Evolutionary conservation across 148 eudicot species (phyloP).

Genomic region (Spergularia bocconei): DNA sequence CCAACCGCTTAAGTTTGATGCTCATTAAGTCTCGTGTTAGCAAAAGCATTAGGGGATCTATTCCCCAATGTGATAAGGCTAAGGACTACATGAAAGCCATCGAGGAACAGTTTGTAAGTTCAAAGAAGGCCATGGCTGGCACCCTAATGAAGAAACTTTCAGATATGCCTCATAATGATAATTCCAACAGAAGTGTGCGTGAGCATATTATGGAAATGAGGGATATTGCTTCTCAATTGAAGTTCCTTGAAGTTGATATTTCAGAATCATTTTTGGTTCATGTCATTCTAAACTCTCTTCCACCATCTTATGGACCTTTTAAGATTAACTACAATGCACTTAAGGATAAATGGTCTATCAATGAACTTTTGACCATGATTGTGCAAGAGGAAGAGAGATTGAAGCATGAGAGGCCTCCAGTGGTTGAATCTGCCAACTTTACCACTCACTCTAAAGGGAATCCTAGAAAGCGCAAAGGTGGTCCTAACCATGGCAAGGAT

Average conservation of each 20-base stretch:
- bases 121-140: slow-evolving; percentile 11
- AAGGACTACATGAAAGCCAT: slow-evolving; percentile 14
- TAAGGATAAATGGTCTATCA: not conserved
- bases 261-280: not conserved
- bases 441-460: not conserved
- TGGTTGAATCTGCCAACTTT: too few species aligned
- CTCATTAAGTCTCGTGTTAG: slow-evolving; percentile 8
- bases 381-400: too few species aligned
- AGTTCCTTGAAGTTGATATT: too few species aligned
- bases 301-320: not conserved
- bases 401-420: too few species aligned
- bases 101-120: slow-evolving; percentile 9
- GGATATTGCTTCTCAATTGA: not conserved
- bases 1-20: slow-evolving; percentile 10
- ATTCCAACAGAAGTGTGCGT: not conserved
- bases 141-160: slow-evolving; percentile 16
- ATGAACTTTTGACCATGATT: not conserved
- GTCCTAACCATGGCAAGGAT: not conserved
- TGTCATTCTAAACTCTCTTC: not conserved
- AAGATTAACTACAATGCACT: not conserved
- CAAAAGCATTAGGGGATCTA: not conserved
- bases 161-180: not conserved
- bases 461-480: not conserved
- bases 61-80: not conserved
- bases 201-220: slow-evolving; percentile 19